phyloP scores from a whole-genome alignment of 441 rosid genomes.

The Jatropha multifida region DNA sequence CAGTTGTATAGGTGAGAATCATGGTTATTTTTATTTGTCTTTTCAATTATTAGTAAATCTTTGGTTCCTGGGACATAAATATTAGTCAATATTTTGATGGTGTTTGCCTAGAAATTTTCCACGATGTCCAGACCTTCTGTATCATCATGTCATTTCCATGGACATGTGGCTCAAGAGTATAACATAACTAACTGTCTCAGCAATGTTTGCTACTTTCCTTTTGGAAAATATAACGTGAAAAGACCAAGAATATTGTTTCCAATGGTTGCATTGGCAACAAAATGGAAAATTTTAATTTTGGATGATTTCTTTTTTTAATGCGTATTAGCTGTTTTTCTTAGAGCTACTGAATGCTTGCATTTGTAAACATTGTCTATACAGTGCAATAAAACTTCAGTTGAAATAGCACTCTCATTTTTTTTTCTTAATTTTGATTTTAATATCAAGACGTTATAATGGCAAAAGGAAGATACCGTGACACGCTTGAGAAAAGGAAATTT shows the following conservation, averaged over 20 bases:
- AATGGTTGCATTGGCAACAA: neutral
- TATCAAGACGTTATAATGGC: too few species aligned
- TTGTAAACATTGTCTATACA: neutral
- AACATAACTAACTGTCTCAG: neutral
- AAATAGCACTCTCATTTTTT: too few species aligned
- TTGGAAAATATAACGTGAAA: neutral
- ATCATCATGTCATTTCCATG: neutral
- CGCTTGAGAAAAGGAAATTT: too few species aligned
- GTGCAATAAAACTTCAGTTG: too few species aligned
- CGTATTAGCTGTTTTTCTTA: neutral
- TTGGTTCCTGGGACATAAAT: neutral
- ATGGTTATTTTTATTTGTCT: neutral
- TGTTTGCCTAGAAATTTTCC: neutral
- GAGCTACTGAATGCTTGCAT: neutral
- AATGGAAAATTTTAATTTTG: neutral
- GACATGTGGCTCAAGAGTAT: neutral
- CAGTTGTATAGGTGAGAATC: conserved; percentile 82
- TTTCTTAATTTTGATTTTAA: too few species aligned
- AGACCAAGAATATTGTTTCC: neutral
- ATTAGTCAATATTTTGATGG: neutral
- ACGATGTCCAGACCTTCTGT: neutral
- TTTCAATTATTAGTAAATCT: neutral
- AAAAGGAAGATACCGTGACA: too few species aligned
- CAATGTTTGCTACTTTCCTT: neutral
- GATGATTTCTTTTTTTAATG: neutral